phyloP scores from a whole-genome alignment of 139 green algal species.

The Picochlorum sp. region DNA sequence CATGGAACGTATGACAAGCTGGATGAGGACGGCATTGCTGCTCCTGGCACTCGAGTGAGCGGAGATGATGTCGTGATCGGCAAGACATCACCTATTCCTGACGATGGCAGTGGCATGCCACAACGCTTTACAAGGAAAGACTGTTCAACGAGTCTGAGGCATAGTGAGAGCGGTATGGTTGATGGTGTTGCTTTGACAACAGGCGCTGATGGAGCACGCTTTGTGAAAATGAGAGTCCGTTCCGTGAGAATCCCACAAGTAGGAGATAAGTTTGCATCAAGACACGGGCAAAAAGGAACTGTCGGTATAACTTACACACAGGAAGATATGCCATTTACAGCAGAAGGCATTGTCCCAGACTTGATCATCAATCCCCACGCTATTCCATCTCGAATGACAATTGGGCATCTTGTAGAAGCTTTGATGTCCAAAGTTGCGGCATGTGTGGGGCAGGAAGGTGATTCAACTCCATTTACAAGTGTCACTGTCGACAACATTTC shows the following conservation, averaged over 20 bases:
- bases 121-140: conserved; percentile 66
- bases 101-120: conserved; percentile 49
- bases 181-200: conserved; percentile 85
- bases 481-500: conserved; percentile 94
- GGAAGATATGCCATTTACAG: conserved; percentile 70
- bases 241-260: conserved; percentile 94
- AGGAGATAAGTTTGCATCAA: conserved; percentile 97
- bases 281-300: conserved; percentile 96
- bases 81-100: conserved; percentile 60
- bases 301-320: conserved; percentile 94
- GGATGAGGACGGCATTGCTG: conserved; percentile 87
- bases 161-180: conserved; percentile 63
- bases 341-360: conserved; percentile 86
- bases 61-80: conserved; percentile 76
- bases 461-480: conserved; percentile 96
- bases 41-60: conserved; percentile 69
- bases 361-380: conserved; percentile 99
- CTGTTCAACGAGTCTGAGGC: conserved; percentile 44
- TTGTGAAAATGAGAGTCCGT: conserved; percentile 90
- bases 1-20: conserved; percentile 97
- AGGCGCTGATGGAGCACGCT: conserved; percentile 75
- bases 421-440: conserved; percentile 93
- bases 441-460: conserved; percentile 80
- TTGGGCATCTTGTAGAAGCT: conserved; percentile 96
- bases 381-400: conserved; percentile 99